These are phyloP conservation scores for Kwoniella dejecticola DNA, from an alignment of 768 basidiomycete genomes.

Conservation along the genomic window DNA sequence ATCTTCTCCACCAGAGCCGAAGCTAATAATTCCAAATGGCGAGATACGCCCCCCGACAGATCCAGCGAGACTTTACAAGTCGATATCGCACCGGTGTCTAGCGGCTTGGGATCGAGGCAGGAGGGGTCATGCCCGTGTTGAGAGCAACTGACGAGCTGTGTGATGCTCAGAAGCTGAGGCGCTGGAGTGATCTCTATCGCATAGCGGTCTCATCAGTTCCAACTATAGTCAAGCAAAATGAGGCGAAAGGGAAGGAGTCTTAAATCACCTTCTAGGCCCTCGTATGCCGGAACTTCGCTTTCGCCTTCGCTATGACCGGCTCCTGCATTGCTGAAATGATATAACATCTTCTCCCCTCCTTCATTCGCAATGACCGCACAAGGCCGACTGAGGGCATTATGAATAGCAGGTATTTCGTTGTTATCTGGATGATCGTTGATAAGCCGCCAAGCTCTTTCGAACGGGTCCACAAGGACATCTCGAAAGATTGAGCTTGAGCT, in stretches of 20 bases:
- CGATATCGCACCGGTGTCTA: not conserved
- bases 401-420: not conserved
- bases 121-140: slow-evolving; percentile 20
- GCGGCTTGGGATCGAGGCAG: slow-evolving; percentile 11
- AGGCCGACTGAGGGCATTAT: not conserved
- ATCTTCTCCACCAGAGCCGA: slow-evolving; percentile 31
- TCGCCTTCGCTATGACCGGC: slow-evolving; percentile 1
- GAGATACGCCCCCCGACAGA: not conserved
- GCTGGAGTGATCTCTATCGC: slow-evolving; percentile 13
- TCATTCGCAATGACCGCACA: not conserved
- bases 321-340: no score
- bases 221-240: not conserved
- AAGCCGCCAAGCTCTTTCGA: slow-evolving; percentile 28
- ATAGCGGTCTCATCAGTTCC: no score
- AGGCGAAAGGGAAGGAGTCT: not conserved
- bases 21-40: slow-evolving; percentile 13
- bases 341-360: not conserved
- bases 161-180: slow-evolving; percentile 1
- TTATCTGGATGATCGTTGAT: slow-evolving; percentile 15
- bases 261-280: slow-evolving; percentile 16
- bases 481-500: not conserved
- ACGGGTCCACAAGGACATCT: slow-evolving; percentile 7
- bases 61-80: slow-evolving; percentile 15
- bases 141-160: slow-evolving; percentile 11
- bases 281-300: not conserved